Percentiles rank a stretch among this genome's conserved stretches.
Evolutionary conservation across 2,329 filamentous ascomycete species (phyloP).

Genomic region (Dactylonectria estremocensis): DNA sequence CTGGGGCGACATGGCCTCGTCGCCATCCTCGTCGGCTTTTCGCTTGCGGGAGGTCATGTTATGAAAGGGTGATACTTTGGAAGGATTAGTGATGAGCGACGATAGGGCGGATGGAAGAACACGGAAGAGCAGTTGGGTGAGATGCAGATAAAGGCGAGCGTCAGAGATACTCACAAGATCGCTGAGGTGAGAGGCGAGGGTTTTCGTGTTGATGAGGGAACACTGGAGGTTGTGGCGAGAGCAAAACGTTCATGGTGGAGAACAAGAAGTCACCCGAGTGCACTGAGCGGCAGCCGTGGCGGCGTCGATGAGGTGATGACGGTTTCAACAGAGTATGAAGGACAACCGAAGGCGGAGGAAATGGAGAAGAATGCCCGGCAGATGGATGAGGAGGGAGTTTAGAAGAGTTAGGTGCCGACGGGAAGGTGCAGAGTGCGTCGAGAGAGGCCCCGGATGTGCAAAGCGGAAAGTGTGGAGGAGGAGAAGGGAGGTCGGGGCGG

Average conservation of each 20-base stretch:
- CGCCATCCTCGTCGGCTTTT: conserved; percentile 85
- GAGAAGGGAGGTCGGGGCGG: conserved; percentile 32
- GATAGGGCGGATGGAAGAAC: conserved; percentile 1
- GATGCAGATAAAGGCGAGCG: not conserved
- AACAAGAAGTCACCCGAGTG: conserved; percentile 18
- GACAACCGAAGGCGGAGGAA: not conserved
- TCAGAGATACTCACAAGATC: conserved; percentile 64
- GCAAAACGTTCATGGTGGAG: conserved; percentile 72
- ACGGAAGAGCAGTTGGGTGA: not conserved
- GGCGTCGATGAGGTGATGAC: conserved; percentile 16
- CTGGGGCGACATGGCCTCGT: conserved; percentile 91
- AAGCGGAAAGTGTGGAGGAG: conserved; percentile 34
- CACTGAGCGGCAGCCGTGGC: conserved; percentile 23
- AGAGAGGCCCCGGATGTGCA: conserved; percentile 23
- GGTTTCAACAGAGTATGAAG: conserved; percentile 27
- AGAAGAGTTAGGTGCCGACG: conserved; percentile 12
- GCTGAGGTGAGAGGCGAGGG: conserved; percentile 67
- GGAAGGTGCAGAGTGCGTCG: conserved; percentile 22
- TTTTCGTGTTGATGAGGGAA: conserved; percentile 73
- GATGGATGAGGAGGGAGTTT: not conserved
- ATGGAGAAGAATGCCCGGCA: not conserved
- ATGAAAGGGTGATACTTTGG: conserved; percentile 62
- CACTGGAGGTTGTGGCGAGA: conserved; percentile 72
- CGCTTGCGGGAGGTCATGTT: conserved; percentile 79
- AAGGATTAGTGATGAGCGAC: conserved; percentile 45